Evolutionary conservation across 2,329 filamentous ascomycete species (phyloP).

Genomic region (Pseudocercospora vitis): DNA sequence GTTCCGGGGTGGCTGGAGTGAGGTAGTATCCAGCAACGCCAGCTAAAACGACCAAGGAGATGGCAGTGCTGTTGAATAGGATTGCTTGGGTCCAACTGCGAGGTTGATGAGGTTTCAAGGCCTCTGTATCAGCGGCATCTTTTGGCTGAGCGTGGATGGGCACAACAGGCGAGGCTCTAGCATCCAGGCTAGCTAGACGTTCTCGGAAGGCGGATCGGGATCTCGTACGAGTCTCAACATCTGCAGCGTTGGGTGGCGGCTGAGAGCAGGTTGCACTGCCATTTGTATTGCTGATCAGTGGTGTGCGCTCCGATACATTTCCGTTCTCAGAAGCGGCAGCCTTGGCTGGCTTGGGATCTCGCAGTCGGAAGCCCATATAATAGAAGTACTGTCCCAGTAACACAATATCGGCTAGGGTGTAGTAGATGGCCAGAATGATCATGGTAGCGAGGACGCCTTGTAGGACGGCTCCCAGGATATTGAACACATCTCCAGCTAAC

Average conservation of each 20-base stretch:
- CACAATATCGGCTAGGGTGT: conserved; percentile 87
- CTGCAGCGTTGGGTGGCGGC: conserved; percentile 26
- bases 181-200: conserved; percentile 59
- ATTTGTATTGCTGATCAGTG: conserved; percentile 38
- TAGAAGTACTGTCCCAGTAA: conserved; percentile 90
- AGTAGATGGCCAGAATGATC: conserved; percentile 50
- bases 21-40: conserved; percentile 87
- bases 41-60: conserved; percentile 79
- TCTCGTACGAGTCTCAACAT: conserved; percentile 32
- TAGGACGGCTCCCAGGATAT: conserved; percentile 86
- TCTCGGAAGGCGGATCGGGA: conserved; percentile 47
- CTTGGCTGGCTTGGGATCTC: conserved; percentile 61
- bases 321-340: conserved; percentile 25
- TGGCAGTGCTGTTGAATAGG: conserved; percentile 71
- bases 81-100: conserved; percentile 50
- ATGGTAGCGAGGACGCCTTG: conserved; percentile 93
- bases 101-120: conserved; percentile 43
- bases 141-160: conserved; percentile 65
- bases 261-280: conserved; percentile 25
- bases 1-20: conserved; percentile 48
- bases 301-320: conserved; percentile 37
- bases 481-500: conserved; percentile 92
- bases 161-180: conserved; percentile 74
- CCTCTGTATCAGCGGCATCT: conserved; percentile 33
- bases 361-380: conserved; percentile 83